Evolutionary conservation across 768 basidiomycete species (phyloP).

Genomic region (Tricholoma matsutake): DNA sequence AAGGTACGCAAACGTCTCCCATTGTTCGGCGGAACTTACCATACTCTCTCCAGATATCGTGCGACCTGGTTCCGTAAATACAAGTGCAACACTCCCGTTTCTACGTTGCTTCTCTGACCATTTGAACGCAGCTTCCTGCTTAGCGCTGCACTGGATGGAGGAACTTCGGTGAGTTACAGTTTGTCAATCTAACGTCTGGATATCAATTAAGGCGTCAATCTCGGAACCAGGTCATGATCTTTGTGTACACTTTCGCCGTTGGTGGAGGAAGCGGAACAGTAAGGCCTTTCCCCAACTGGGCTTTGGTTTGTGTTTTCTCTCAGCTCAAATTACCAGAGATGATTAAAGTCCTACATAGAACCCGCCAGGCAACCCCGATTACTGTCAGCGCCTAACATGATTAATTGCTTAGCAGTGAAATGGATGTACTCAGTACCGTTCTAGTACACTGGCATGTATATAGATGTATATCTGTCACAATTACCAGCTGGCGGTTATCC

Average conservation of each 20-base stretch:
- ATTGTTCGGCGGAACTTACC: neutral
- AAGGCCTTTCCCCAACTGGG: constrained; percentile 35
- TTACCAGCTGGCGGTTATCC: no score
- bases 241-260: constrained; percentile 43
- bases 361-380: constrained; percentile 22
- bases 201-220: neutral
- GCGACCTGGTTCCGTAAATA: constrained; percentile 49
- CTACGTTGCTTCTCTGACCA: neutral
- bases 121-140: constrained; percentile 35
- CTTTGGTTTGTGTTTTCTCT: constrained; percentile 22
- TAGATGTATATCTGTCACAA: no score
- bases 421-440: neutral
- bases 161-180: constrained; percentile 24
- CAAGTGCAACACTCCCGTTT: constrained; percentile 20
- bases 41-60: constrained; percentile 24
- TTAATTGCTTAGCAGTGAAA: neutral
- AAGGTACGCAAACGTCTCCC: neutral
- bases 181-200: neutral
- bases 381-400: constrained; percentile 21
- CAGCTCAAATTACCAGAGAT: neutral
- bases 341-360: constrained; percentile 8
- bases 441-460: no score
- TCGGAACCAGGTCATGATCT: constrained; percentile 35
- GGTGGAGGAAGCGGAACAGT: constrained; percentile 42
- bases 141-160: constrained; percentile 51